A percentile compares a stretch with the other conserved stretches of the same genome.
Evolutionary conservation across 352 stramenopile species (phyloP).

Genomic region (Phytophthora colocasiae): DNA sequence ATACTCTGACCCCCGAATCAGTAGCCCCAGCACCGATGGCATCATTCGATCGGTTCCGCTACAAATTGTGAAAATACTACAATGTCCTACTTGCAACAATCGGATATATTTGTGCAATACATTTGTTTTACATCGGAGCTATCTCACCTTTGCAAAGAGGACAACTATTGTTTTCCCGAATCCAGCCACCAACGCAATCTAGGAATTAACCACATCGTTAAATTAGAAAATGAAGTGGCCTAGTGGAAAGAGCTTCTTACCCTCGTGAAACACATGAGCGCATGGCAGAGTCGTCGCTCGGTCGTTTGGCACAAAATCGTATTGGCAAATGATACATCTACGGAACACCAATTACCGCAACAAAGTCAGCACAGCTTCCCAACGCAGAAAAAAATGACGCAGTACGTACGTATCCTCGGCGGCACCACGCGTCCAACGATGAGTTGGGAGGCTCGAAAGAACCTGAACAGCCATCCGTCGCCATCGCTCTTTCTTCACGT

Average conservation of each 20-base stretch:
- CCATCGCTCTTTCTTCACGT: conserved; percentile 84
- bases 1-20: not conserved
- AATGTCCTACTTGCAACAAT: conserved; percentile 3
- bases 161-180: conserved; percentile 83
- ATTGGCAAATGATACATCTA: conserved; percentile 82
- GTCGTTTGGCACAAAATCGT: conserved; percentile 64
- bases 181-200: conserved; percentile 78
- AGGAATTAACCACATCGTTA: conserved; percentile 3
- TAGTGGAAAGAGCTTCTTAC: conserved; percentile 19
- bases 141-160: conserved; percentile 81
- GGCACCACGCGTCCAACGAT: conserved; percentile 55
- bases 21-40: conserved; percentile 4
- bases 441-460: conserved; percentile 67
- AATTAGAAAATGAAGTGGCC: not conserved
- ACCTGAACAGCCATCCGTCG: conserved; percentile 65
- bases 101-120: conserved; percentile 21
- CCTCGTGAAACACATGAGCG: conserved; percentile 81
- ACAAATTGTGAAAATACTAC: conserved; percentile 23
- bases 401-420: conserved; percentile 62
- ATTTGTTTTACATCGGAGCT: conserved; percentile 29
- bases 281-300: conserved; percentile 72
- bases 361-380: no score
- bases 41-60: conserved; percentile 49
- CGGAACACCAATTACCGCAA: not conserved
- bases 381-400: no score